Percentiles rank a stretch among this genome's conserved stretches.
Evolutionary conservation across 495 filamentous ascomycete species (phyloP).

Genomic region (Penicillium silybi): DNA sequence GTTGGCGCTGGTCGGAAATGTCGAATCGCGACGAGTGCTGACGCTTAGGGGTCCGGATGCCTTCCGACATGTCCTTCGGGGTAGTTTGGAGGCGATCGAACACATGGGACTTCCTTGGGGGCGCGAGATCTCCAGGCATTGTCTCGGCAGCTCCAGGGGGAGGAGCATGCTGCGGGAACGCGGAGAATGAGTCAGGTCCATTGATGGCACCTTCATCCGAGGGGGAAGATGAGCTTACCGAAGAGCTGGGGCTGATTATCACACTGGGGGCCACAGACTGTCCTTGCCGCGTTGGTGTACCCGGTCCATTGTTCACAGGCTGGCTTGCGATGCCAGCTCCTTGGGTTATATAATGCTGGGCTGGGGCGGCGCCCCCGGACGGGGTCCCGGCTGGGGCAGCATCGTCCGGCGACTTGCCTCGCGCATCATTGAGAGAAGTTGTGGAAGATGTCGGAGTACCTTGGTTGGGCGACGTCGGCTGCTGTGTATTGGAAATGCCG

Average conservation of each 20-base stretch:
- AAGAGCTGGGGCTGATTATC: slow-evolving; percentile 90
- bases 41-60: slow-evolving; percentile 88
- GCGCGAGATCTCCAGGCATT: slow-evolving; percentile 96
- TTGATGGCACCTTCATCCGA: neutral
- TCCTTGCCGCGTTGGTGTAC: slow-evolving; percentile 65
- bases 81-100: slow-evolving; percentile 90
- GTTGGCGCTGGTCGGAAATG: slow-evolving; percentile 84
- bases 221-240: slow-evolving; percentile 59
- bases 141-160: slow-evolving; percentile 93
- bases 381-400: slow-evolving; percentile 43
- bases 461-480: slow-evolving; percentile 59
- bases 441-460: slow-evolving; percentile 80
- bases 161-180: slow-evolving; percentile 69
- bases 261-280: slow-evolving; percentile 76
- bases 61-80: slow-evolving; percentile 93
- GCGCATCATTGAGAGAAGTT: slow-evolving; percentile 76
- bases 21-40: slow-evolving; percentile 98
- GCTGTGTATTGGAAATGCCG: slow-evolving; percentile 48
- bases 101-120: slow-evolving; percentile 87
- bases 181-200: slow-evolving; percentile 18
- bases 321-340: slow-evolving; percentile 33
- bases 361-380: slow-evolving; percentile 23
- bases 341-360: slow-evolving; percentile 32
- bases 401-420: slow-evolving; percentile 74
- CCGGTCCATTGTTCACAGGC: slow-evolving; percentile 54